Conservation (phyloP, 1,284 basidiomycete species). For the Mixia osmundae region DNA sequence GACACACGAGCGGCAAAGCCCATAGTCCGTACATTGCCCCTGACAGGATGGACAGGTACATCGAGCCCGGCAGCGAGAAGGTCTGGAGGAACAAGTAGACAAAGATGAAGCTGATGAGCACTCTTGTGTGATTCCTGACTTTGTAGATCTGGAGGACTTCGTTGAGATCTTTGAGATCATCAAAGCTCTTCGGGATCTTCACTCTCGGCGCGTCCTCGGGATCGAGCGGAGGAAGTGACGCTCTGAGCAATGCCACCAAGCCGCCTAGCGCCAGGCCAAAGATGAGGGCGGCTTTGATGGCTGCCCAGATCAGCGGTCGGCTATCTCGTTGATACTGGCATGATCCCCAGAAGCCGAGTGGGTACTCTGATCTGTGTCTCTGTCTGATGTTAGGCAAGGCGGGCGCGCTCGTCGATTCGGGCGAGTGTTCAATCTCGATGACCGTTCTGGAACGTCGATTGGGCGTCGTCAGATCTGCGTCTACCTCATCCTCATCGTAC, state of each 20-base stretch:
- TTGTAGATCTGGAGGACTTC: conserved; percentile 21
- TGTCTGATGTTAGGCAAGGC: too few relatives aligned
- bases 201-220: conserved; percentile 14
- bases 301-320: conserved; percentile 44
- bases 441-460: too few relatives aligned
- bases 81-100: conserved; percentile 78
- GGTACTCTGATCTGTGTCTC: too few relatives aligned
- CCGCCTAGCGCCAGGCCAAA: conserved; percentile 35
- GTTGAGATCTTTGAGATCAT: conserved; percentile 20
- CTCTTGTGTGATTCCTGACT: conserved; percentile 19
- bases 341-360: neutral
- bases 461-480: too few relatives aligned
- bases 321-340: neutral
- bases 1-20: conserved; percentile 72
- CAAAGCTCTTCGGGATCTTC: conserved; percentile 22
- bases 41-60: conserved; percentile 92
- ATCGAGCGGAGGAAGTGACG: conserved; percentile 17
- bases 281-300: conserved; percentile 53
- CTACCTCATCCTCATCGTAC: too few relatives aligned
- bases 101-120: conserved; percentile 22
- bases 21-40: conserved; percentile 82
- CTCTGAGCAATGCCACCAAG: conserved; percentile 9
- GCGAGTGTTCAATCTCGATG: too few relatives aligned
- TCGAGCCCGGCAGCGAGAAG: conserved; percentile 86
- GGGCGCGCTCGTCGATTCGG: too few relatives aligned